Percentiles rank a stretch among this genome's conserved stretches.
phyloP scores from a whole-genome alignment of 164 flowering plant species.

The Litsea cubeba region DNA sequence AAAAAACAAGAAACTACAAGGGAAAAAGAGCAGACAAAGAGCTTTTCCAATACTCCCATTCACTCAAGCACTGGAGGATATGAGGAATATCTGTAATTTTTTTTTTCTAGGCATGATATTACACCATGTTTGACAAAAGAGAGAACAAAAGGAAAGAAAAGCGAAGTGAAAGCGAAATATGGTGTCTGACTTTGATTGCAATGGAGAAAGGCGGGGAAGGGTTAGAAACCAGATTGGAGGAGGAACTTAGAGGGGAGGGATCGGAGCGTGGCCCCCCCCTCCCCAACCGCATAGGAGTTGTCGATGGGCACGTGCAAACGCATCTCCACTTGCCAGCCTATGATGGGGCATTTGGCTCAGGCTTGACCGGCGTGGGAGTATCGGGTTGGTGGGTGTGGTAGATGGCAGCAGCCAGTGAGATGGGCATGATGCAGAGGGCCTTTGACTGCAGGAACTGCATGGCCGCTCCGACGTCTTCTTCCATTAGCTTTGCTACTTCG shows the following conservation, averaged over 20 bases:
- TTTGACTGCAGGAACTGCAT: conserved; percentile 86
- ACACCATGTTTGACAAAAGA: conserved; percentile 44
- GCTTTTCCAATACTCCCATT: conserved; percentile 43
- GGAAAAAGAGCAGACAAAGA: conserved; percentile 23
- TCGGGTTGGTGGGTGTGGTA: conserved; percentile 50
- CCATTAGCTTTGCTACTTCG: conserved; percentile 83
- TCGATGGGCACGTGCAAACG: conserved; percentile 18
- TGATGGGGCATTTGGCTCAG: conserved; percentile 46
- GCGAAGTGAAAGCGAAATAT: conserved; percentile 26
- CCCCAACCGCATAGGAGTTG: conserved; percentile 7
- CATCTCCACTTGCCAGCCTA: conserved; percentile 12
- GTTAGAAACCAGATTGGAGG: conserved; percentile 10
- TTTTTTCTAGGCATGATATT: conserved; percentile 36
- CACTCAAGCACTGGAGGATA: conserved; percentile 33
- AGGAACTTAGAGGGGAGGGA: background rate
- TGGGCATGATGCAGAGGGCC: conserved; percentile 80
- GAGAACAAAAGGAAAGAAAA: conserved; percentile 11
- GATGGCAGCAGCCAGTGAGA: conserved; percentile 64
- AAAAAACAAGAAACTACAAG: conserved; percentile 12
- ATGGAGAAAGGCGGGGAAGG: conserved; percentile 11
- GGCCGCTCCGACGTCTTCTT: conserved; percentile 78
- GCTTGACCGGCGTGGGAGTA: conserved; percentile 37
- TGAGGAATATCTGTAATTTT: conserved; percentile 19
- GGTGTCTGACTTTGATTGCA: conserved; percentile 77
- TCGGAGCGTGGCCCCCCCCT: conserved; percentile 1